A percentile compares a stretch with the other conserved stretches of the same genome.
Conservation (phyloP, 1,284 basidiomycete species). For the Papiliotrema flavescens region DNA sequence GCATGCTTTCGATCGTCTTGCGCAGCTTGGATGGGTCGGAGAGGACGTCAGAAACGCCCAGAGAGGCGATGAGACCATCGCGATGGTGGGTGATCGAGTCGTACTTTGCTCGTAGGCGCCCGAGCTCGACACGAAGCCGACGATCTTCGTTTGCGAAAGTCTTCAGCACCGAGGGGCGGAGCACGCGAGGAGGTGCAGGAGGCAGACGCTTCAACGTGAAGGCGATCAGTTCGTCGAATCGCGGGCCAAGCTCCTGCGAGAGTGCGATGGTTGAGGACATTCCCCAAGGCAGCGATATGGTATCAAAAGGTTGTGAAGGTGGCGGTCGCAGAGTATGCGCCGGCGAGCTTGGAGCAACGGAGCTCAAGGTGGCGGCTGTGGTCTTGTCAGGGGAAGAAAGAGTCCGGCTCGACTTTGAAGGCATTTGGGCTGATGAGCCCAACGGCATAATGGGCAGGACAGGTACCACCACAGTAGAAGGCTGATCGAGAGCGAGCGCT, state of each 20-base stretch:
- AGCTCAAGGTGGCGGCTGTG: too few relatives aligned
- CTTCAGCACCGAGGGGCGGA: slow-evolving; percentile 8
- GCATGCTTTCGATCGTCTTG: slow-evolving; percentile 8
- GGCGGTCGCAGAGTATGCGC: too few relatives aligned
- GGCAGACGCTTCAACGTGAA: neutral
- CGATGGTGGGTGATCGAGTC: slow-evolving; percentile 7
- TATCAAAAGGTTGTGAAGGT: slow-evolving; percentile 4
- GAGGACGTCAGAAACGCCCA: neutral
- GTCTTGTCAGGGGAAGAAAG: too few relatives aligned
- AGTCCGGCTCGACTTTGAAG: too few relatives aligned
- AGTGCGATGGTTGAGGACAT: slow-evolving; percentile 6
- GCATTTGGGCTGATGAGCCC: too few relatives aligned
- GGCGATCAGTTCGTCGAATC: slow-evolving; percentile 5
- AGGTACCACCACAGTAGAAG: too few relatives aligned
- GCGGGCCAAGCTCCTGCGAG: neutral
- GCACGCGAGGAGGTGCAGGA: slow-evolving; percentile 1
- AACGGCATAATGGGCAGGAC: too few relatives aligned
- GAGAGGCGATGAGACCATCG: slow-evolving; percentile 6
- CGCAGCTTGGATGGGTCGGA: slow-evolving; percentile 1
- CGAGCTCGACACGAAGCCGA: slow-evolving; percentile 12
- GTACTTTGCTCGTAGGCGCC: slow-evolving; percentile 13
- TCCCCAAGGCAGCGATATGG: slow-evolving; percentile 21
- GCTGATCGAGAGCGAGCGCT: too few relatives aligned
- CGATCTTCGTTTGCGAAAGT: slow-evolving; percentile 7
- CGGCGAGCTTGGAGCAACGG: too few relatives aligned